phyloP scores from a whole-genome alignment of 2,329 filamentous ascomycete species.

The Microascus cirrosus region DNA sequence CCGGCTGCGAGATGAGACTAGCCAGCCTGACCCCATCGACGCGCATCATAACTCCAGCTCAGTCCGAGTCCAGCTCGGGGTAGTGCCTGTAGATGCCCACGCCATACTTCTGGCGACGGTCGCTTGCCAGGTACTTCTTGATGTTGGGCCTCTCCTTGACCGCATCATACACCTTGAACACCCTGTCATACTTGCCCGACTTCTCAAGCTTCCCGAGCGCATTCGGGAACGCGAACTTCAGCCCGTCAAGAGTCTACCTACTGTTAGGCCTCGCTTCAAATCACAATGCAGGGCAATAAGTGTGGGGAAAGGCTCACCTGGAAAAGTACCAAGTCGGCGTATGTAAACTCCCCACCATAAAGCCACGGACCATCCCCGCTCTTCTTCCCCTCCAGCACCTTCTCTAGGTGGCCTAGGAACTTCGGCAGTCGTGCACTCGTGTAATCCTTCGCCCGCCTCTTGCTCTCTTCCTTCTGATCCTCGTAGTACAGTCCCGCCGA shows the following conservation, averaged over 20 bases:
- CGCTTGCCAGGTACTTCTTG: constrained; percentile 57
- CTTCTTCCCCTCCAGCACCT: constrained; percentile 47
- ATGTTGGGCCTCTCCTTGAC: constrained; percentile 53
- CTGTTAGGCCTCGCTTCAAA: neutral
- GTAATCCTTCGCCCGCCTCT: constrained; percentile 46
- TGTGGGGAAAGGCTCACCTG: constrained; percentile 34
- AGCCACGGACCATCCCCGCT: constrained; percentile 52
- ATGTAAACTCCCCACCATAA: constrained; percentile 53
- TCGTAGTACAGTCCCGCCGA: constrained; percentile 52
- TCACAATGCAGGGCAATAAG: neutral
- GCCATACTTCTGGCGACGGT: constrained; percentile 48
- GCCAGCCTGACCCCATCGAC: too few species aligned
- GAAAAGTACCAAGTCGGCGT: constrained; percentile 64
- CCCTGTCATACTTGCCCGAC: constrained; percentile 42
- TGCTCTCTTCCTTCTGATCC: constrained; percentile 60
- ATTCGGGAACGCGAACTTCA: constrained; percentile 59
- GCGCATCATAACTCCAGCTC: neutral
- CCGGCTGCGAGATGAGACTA: too few species aligned
- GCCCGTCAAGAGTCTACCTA: constrained; percentile 39
- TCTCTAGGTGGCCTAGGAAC: constrained; percentile 60
- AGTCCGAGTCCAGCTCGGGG: constrained; percentile 51
- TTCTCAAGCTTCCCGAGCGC: constrained; percentile 43
- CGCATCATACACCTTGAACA: constrained; percentile 54
- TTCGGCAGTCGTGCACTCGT: constrained; percentile 55
- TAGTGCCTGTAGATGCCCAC: constrained; percentile 63